Base-by-base conservation (phyloP, 108 stramenopile species). In the Nitzschia sp. region DNA sequence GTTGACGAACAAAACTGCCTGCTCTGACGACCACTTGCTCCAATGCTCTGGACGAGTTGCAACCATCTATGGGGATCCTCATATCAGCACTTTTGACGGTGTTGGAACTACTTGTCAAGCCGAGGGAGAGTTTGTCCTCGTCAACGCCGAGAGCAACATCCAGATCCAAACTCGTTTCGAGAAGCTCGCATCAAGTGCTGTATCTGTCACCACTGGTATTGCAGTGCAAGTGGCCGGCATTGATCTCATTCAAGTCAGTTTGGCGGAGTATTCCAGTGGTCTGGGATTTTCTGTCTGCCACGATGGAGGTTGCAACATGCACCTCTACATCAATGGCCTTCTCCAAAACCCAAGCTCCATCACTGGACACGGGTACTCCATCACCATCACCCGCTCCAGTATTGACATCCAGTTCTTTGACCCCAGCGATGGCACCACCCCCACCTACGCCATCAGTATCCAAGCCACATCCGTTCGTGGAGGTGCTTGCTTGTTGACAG, bases 31-130 rank as follows among this genome's bases (percentile, higher is more conserved):
- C 29, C 29, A 34, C 5, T 34, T 34, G 29, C 29, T 34, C 29
- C 48, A 17, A 50, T 50, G 48, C 19, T 17, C 48, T 17, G 48
- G 48, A 50, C 19, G 19, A 15, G 48, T 50, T 1, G 48, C 17
- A 17, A 17, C 48, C 15, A 19, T 50, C 48, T 50, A 19, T 3
- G 62, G 62, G 3, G 62, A 63, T 46, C 62, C 62, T 21, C 62
- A 63, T 22, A n/a, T 63, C 20, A 46, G 17, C 9, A 63, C 62
- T 21, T 63, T 63, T 63, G 62, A 63, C 8, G 20, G 43, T 8
- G 20, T 12, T 9, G 10, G 25, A 15, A 46, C 19, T 43, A 15
- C 12, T 21, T 63, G 62, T 10, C 62, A 63, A 21, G 62, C 21
- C 6, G 22, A 17, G 12, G 62, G 62, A 10, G 62, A 44, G 2